Base-by-base conservation (phyloP, 2,329 filamentous ascomycete species). In the Fusarium siculi region DNA sequence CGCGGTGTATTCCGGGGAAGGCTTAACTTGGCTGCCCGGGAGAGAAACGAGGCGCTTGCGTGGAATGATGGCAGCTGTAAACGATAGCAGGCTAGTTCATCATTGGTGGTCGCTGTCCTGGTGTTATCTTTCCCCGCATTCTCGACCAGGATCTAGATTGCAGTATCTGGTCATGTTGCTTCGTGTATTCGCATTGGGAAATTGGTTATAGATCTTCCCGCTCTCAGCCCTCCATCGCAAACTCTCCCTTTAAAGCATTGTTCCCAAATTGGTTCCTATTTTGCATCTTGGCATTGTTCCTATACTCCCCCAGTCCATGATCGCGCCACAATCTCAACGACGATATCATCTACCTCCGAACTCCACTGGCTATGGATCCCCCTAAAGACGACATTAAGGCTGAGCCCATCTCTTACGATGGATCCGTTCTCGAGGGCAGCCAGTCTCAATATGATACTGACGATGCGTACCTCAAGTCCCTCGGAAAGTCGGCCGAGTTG, bases 391-490 rank as follows among this genome's bases (percentile, higher is more conserved):
- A 46, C n/a, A 23, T 18, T 9, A 66, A 60, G 9, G 10, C 36
- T 19, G 56, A 44, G 9, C 65, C 62, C 2, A 49, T 54, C 21
- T 50, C 15, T 18, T 37, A 66, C 12, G 53, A 54, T 18, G 37
- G 42, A 11, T 66, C 65, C 9, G 49, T 68, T 7, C 53, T 36
- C 2, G 50, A 68, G 6, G n/a, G 21, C 21, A 60, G 42, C 18
- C 46, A 65, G 9, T 18, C 39, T 37, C 14, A 44, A 8, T 50
- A 40, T 30, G 42, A 66, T 32, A 53, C 49, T 0, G 65, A 68
- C 5, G 65, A 66, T 50, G 65, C 54, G 0, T 59, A 59, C 34
- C 63, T 68, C 21, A 61, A 66, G 25, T 60, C 62, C 2, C 65
- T 68, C 2, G 65, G 65, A 23, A 66, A 68, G 30, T 40, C 40